Evolutionary conservation across 352 stramenopile genomes (phyloP), one percentile per base, ranked within the genome.

Genomic region (Phytophthora crassamura): DNA sequence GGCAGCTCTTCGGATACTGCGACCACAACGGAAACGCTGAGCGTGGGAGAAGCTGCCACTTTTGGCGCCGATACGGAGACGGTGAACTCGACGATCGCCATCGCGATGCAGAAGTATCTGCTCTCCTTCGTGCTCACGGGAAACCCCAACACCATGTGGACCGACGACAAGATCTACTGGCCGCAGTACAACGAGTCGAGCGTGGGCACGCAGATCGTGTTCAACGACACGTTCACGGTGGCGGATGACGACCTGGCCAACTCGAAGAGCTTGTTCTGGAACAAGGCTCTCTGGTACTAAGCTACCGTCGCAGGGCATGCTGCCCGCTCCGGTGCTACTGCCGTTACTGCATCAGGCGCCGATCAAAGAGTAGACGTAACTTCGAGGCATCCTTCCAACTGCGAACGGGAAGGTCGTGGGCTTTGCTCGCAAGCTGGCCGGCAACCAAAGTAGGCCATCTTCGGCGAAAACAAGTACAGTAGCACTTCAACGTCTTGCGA

Each of bases 281-380:
- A 69, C 66, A 72, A 72, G 56, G 64, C 64, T 6, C 9, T 66
- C 8, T 74, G 66, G 67, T 71, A 71, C 61, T 74, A 72, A 50
- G 33, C 5, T 18, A 9, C 9, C n/a, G 15, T 7, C 11, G n/a
- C 14, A 16, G 38, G 22, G 22, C 22, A 25, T 25, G 22, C 22
- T 25, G 22, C 22, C 33, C 35, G 46, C 11, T 46, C 18, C 5
- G 34, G 20, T 39, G 20, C 35, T 25, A 3, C 22, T 25, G 22
- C 22, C 3, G 22, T 3, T 25, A 54, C 14, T 16, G 8, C 8
- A 43, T 11, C 33, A 42, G 7, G 15, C 36, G 7, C 16, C 18
- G 36, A 42, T 3, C 11, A 25, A 25, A 25, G 22, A 25, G 22
- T 1, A 25, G 3, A 25, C 22, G 22, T n/a, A n/a, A 20, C 36